Evolutionary conservation across 352 stramenopile species (phyloP), one percentile per base, ranked within the genome.

Genomic region (Elongisporangium anandrum): DNA sequence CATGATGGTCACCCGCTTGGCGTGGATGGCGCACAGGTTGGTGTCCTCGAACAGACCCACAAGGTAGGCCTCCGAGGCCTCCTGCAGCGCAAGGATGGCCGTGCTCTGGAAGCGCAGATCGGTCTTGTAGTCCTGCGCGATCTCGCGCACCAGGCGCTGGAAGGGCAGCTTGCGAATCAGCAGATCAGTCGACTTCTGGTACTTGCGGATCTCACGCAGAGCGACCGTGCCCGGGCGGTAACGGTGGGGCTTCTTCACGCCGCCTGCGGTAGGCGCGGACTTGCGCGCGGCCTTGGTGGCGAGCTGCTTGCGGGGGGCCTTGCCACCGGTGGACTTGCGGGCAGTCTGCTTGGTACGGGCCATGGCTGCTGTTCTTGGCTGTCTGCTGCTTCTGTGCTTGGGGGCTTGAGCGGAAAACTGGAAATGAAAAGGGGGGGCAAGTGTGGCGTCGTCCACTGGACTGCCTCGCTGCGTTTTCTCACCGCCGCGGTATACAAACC

Each of bases 1-100:
- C 94, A 98, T 98, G 75, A 98, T 98, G 19, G 94, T 98, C 22
- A 98, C 91, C 50, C 95, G 88, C 73, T 98, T 98, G 63, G 93
- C 95, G 77, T 98, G 94, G 66, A 98, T 98, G 57, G 94, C 93
- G 70, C 90, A 97, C 51, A 98, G 70, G 81, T 98, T 98, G 51
- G 92, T 97, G 75, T 98, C 92, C 69, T 98, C 94, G 60, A 98
- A 98, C 47, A 98, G 84, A 29, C 89, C 90, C 19, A 98, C 90
- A 13, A 98, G 83, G 75, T 98, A 98, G 29, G 92, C 92, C 73
- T 98, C 94, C 21, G 89, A 83, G 45, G 92, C 88, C 72, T 97
- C 88, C 81, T 98, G 90, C 41, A 97, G 77, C 21, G 90, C 90
- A 52, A 97, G 70, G 57, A 97, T 90, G 39, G 96, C 95, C 47